Evolutionary conservation across 768 basidiomycete genomes (phyloP).

Genomic region (Saitozyma podzolica): DNA sequence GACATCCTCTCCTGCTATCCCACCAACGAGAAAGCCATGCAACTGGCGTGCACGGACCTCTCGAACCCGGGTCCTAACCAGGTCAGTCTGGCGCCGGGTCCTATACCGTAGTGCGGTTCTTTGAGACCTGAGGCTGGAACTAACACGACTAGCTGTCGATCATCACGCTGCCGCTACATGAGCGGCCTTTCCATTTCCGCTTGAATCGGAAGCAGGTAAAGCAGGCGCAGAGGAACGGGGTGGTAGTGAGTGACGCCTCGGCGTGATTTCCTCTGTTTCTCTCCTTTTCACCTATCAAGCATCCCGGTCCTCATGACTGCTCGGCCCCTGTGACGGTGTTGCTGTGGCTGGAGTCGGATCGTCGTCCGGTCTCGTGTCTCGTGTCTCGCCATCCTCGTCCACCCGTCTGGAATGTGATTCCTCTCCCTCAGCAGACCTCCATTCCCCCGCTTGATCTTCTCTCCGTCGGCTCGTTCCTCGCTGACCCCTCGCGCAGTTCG

Average conservation of each 20-base stretch:
- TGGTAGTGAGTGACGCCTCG: slow-evolving; percentile 31
- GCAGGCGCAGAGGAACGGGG: slow-evolving; percentile 44
- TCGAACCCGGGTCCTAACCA: slow-evolving; percentile 46
- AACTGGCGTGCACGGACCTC: slow-evolving; percentile 47
- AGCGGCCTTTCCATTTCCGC: slow-evolving; percentile 39
- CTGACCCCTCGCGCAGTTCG: slow-evolving; percentile 35
- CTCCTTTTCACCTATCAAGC: not conserved
- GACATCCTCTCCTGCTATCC: slow-evolving; percentile 48
- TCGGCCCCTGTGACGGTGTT: no score
- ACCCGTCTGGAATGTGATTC: not conserved
- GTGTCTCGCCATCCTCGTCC: not conserved
- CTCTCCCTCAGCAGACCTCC: not conserved
- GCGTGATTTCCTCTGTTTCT: not conserved
- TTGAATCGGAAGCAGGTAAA: slow-evolving; percentile 43
- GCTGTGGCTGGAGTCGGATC: no score
- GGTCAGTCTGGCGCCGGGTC: not conserved
- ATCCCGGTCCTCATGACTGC: no score
- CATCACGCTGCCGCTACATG: slow-evolving; percentile 49
- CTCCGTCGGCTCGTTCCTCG: not conserved
- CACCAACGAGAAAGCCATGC: slow-evolving; percentile 44
- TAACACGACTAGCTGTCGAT: slow-evolving; percentile 41
- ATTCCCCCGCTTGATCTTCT: not conserved
- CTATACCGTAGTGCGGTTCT: no score
- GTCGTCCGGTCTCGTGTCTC: not conserved
- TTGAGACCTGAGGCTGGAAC: not conserved